Percentiles rank a stretch among this genome's conserved stretches.
Evolutionary conservation across 805 yeast genomes (phyloP).

Genomic region (Scheffersomyces stipitis): DNA sequence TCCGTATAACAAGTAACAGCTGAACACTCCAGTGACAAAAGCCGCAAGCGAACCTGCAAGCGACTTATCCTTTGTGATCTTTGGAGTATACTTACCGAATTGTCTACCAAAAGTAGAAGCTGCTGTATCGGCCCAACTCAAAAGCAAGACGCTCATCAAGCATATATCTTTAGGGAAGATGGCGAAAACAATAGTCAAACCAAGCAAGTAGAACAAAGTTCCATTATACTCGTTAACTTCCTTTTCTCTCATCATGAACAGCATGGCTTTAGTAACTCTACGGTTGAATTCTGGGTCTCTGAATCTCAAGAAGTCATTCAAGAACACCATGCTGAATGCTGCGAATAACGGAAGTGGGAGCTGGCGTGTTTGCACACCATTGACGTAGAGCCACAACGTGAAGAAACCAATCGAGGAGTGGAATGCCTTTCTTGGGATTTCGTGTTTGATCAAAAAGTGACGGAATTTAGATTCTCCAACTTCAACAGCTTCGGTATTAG

Average conservation of each 20-base stretch:
- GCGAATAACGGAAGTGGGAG: conserved; percentile 60
- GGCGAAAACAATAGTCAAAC: conserved; percentile 68
- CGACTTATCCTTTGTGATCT: conserved; percentile 71
- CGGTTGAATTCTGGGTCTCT: conserved; percentile 60
- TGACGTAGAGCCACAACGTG: conserved; percentile 69
- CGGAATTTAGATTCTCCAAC: conserved; percentile 9
- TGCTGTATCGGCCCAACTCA: conserved; percentile 97
- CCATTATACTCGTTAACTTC: conserved; percentile 80
- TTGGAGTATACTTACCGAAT: conserved; percentile 82
- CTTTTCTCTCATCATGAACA: conserved; percentile 80
- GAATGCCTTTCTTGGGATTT: conserved; percentile 81
- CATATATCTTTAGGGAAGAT: conserved; percentile 79
- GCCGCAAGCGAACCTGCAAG: conserved; percentile 92
- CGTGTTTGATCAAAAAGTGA: conserved; percentile 68
- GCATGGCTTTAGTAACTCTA: conserved; percentile 64
- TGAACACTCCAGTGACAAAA: conserved; percentile 63
- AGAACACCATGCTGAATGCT: conserved; percentile 55
- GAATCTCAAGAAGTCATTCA: conserved; percentile 70
- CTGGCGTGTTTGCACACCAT: conserved; percentile 53
- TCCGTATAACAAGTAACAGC: conserved; percentile 72
- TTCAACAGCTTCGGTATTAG: no score
- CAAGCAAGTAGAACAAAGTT: conserved; percentile 81
- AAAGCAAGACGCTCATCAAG: conserved; percentile 69
- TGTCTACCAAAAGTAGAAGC: conserved; percentile 92
- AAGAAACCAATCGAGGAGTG: conserved; percentile 89